Conservation (phyloP, 805 yeast genomes). For the Candida dajiaensis region DNA sequence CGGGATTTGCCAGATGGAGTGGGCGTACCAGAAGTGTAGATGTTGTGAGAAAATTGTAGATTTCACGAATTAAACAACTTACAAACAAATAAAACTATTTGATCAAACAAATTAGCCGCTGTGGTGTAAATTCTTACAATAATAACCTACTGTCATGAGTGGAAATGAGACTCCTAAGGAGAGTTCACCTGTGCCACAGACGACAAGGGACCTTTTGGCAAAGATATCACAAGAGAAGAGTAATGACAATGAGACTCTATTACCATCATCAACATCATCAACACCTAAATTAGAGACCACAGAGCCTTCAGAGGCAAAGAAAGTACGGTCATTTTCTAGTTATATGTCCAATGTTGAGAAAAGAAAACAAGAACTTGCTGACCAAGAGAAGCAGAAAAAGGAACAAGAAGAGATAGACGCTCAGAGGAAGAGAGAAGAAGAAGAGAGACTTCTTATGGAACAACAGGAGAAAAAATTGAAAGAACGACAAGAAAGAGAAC, state of each 20-base stretch:
- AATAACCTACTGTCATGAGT: not conserved
- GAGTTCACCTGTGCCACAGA: not conserved
- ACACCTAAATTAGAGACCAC: no score
- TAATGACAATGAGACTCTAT: not conserved
- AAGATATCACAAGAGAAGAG: not conserved
- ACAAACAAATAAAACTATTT: no score
- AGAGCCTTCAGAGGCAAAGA: not conserved
- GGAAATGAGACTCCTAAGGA: not conserved
- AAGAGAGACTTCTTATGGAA: not conserved
- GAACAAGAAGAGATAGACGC: not conserved
- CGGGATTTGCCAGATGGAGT: no score
- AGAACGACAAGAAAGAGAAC: constrained; percentile 2
- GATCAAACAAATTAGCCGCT: not conserved
- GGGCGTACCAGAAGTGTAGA: no score
- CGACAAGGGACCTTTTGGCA: not conserved
- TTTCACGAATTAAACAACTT: no score
- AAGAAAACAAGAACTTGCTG: constrained; percentile 4
- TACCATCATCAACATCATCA: not conserved
- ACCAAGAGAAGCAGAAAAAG: constrained; percentile 2
- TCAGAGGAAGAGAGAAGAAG: not conserved
- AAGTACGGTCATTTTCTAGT: constrained; percentile 3
- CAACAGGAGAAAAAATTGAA: constrained; percentile 1
- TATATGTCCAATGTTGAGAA: constrained; percentile 3
- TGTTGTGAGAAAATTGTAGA: no score
- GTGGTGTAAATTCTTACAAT: not conserved